Evolutionary conservation across 352 stramenopile genomes (phyloP).

Genomic region (Pythium chondricola): DNA sequence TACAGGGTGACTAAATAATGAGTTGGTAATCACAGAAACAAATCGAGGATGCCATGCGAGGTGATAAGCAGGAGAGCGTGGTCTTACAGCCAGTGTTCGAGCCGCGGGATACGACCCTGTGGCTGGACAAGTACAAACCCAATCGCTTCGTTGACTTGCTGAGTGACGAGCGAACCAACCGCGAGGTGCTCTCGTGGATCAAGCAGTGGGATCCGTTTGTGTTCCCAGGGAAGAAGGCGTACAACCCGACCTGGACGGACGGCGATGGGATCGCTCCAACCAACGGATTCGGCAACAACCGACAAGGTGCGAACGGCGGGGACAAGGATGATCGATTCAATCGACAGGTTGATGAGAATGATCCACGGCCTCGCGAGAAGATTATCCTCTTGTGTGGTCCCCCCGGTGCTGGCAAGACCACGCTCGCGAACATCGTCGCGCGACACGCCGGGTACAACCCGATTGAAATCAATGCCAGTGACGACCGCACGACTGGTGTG

Average conservation of each 20-base stretch:
- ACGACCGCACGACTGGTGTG: constrained; percentile 92
- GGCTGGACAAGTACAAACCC: constrained; percentile 97
- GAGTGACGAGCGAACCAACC: constrained; percentile 95
- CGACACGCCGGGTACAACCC: constrained; percentile 95
- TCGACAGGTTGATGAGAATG: constrained; percentile 15
- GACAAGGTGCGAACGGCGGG: constrained; percentile 2
- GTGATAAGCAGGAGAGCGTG: constrained; percentile 19
- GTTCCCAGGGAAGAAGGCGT: constrained; percentile 72
- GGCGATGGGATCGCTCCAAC: constrained; percentile 10
- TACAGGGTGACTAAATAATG: no score
- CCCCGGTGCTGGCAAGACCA: constrained; percentile 95
- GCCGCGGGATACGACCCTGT: constrained; percentile 56
- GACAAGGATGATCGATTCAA: constrained; percentile 4
- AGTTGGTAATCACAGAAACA: constrained; percentile 65
- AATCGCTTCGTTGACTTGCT: constrained; percentile 92
- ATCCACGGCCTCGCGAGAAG: constrained; percentile 60
- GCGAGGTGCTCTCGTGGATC: constrained; percentile 93
- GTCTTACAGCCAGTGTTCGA: neutral
- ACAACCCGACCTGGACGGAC: constrained; percentile 14
- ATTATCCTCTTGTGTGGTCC: constrained; percentile 95
- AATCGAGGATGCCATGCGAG: constrained; percentile 50
- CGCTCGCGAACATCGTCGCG: constrained; percentile 95
- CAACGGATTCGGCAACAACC: constrained; percentile 7
- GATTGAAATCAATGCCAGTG: constrained; percentile 97
- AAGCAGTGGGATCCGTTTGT: constrained; percentile 96